Base-by-base conservation (phyloP, 2,329 filamentous ascomycete genomes). In the Mycosphaerella arachidis region DNA sequence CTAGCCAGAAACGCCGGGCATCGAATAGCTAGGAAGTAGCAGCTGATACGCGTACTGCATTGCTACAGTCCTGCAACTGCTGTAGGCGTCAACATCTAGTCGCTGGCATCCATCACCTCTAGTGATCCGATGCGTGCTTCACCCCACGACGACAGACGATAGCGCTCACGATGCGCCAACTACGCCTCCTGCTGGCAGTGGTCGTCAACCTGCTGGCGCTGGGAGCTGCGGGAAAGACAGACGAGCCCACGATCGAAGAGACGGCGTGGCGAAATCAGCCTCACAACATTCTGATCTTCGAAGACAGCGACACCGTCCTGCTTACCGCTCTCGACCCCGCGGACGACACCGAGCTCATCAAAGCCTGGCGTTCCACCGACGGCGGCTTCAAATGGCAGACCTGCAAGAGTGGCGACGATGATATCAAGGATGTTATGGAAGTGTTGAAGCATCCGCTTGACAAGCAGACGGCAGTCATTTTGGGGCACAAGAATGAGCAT, bases 361-460 rank as follows among this genome's bases (percentile, higher is more conserved):
- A 85, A 63, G 81, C 96, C 55, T 92, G 87, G 75, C 87, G 90
- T 61, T 96, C 93, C 48, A 81, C 82, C 51, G 86, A 97, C 77
- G 92, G 90, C 43, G 95, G 94, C 66, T 84, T 84, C 67, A 84
- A 79, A 50, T 99, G 94, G 93, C 77, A 84, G 48, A 29, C 6
- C 8, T 35, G 27, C 30, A 78, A 71, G 63, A 79, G 93, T 63
- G 75, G 85, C 30, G 84, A 81, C 51, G 81, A 92, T 58, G 84
- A 86, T 24, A 83, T 87, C 57, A 85, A 86, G 57, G 78, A 82
- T 65, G 83, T 86, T 13, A 73, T 82, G 61, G 79, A 85, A 64
- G 80, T 97, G 54, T 76, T 85, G 68, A 86, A 90, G 79, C 93
- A 96, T 76, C 86, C 89, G 3, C 91, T 84, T 75, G 88, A 97